Evolutionary conservation across 2,329 filamentous ascomycete species (phyloP).

Genomic region (Eutypella sp.): DNA sequence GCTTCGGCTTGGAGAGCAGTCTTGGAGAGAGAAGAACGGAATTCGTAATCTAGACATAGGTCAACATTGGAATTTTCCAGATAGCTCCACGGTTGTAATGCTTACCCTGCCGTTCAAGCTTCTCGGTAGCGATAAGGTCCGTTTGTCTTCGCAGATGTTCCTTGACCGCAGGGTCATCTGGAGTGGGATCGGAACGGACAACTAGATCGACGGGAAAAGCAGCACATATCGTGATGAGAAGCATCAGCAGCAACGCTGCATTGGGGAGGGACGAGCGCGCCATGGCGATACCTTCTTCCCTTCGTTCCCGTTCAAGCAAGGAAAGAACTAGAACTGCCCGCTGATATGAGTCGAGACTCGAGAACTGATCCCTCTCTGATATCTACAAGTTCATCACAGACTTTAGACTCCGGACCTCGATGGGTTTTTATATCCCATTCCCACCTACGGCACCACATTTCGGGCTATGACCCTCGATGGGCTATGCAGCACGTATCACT

Average conservation of each 20-base stretch:
- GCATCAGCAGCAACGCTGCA: neutral
- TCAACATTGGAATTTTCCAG: too few species aligned
- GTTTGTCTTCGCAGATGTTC: conserved; percentile 5
- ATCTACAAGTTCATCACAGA: too few species aligned
- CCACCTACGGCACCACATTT: too few species aligned
- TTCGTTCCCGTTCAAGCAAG: neutral
- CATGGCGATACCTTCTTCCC: neutral
- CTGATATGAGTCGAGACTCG: too few species aligned
- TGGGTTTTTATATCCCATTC: neutral
- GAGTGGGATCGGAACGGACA: neutral
- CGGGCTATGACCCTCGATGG: too few species aligned
- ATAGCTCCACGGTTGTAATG: neutral
- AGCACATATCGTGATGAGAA: neutral
- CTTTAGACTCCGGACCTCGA: neutral
- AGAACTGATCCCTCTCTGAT: too few species aligned
- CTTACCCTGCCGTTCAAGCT: conserved; percentile 6
- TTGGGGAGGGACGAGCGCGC: neutral
- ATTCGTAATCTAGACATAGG: conserved; percentile 4
- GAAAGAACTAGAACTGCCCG: neutral
- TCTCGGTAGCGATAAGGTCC: conserved; percentile 5
- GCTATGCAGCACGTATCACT: too few species aligned
- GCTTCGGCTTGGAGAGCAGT: conserved; percentile 8
- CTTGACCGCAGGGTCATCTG: conserved; percentile 3
- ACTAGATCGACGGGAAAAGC: neutral
- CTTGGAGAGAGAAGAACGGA: conserved; percentile 6